phyloP scores from a whole-genome alignment of 495 filamentous ascomycete genomes.

The Haplographium delicatum region DNA sequence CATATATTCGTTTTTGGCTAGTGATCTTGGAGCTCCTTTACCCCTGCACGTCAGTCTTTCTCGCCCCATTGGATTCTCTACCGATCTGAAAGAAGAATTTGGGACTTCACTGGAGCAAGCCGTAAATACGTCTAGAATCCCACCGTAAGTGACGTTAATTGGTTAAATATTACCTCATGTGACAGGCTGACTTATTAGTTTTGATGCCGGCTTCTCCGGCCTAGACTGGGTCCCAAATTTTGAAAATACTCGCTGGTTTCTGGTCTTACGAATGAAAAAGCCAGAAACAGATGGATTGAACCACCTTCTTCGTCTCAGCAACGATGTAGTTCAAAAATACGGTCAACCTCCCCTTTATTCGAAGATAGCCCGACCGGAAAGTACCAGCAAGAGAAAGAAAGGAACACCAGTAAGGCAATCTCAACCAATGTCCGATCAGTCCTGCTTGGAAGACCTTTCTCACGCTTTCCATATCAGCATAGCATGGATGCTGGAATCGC shows the following conservation, averaged over 20 bases:
- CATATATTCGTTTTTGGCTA: slow-evolving; percentile 61
- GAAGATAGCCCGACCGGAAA: no score
- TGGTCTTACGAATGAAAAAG: slow-evolving; percentile 60
- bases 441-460: slow-evolving; percentile 32
- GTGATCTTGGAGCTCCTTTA: slow-evolving; percentile 69
- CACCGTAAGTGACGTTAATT: slow-evolving; percentile 34
- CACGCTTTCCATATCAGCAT: slow-evolving; percentile 74
- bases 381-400: not conserved
- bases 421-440: not conserved
- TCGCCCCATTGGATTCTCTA: slow-evolving; percentile 35
- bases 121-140: slow-evolving; percentile 38
- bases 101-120: slow-evolving; percentile 11
- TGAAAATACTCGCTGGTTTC: slow-evolving; percentile 78
- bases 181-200: slow-evolving; percentile 37
- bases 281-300: slow-evolving; percentile 44
- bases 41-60: slow-evolving; percentile 92
- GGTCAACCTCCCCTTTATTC: slow-evolving; percentile 70
- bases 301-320: slow-evolving; percentile 57
- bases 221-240: slow-evolving; percentile 68
- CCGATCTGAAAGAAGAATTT: slow-evolving; percentile 28
- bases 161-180: not conserved
- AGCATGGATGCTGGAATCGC: slow-evolving; percentile 62
- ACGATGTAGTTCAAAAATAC: slow-evolving; percentile 51
- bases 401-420: not conserved
- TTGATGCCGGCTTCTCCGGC: slow-evolving; percentile 38